These are phyloP conservation scores for Septoria linicola DNA, from an alignment of 2,329 filamentous ascomycete species.

Conservation along the genomic window DNA sequence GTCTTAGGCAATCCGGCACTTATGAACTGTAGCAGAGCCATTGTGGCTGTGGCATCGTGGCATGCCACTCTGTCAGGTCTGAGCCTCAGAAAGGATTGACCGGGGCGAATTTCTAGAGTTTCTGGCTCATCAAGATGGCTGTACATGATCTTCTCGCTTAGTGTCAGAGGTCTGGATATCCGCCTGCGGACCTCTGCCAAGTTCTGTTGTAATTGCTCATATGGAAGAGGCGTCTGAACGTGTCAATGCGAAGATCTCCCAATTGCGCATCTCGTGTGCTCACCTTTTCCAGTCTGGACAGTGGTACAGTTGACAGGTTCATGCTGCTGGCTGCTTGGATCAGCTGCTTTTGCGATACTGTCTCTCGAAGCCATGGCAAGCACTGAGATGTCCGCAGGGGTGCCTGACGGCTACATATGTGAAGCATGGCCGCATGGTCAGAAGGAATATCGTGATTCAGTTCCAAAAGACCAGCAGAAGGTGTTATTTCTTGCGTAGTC, in stretches of 20 bases:
- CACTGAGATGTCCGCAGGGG: too few relatives aligned
- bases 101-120: conserved; percentile 91
- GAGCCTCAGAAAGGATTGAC: conserved; percentile 90
- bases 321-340: background rate
- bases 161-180: conserved; percentile 88
- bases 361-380: too few relatives aligned
- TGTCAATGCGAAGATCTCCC: background rate
- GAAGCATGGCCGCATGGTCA: too few relatives aligned
- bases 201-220: conserved; percentile 64
- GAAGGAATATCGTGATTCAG: too few relatives aligned
- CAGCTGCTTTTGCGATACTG: too few relatives aligned
- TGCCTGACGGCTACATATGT: too few relatives aligned
- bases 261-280: background rate
- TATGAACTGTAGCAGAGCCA: conserved; percentile 99
- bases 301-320: background rate
- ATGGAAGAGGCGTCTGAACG: conserved; percentile 3
- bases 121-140: conserved; percentile 97
- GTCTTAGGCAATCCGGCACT: conserved; percentile 92
- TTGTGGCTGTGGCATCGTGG: conserved; percentile 98
- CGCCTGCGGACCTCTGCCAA: conserved; percentile 81
- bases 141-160: conserved; percentile 97
- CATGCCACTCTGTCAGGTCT: conserved; percentile 96
- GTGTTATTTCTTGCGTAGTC: too few relatives aligned
- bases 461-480: too few relatives aligned
- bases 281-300: conserved; percentile 8